These are phyloP conservation scores for Coemansia sp. DNA, from an alignment of 192 early-diverging fungal genomes.

Conservation along the genomic window DNA sequence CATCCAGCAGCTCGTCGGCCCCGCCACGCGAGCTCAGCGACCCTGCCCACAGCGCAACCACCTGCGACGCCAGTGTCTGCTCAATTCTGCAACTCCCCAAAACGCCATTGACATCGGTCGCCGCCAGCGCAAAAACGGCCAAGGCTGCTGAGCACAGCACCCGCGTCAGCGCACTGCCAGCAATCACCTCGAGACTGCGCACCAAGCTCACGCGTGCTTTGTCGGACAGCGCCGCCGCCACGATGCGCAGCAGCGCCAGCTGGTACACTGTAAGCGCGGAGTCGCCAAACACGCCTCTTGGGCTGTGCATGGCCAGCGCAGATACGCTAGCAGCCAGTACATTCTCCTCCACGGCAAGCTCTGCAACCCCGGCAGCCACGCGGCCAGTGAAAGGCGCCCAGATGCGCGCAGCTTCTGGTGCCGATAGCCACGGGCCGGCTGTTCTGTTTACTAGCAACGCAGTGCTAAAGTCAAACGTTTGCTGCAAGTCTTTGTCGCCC, in stretches of 20 bases:
- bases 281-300: background rate
- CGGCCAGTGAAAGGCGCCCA: slow-evolving; percentile 22
- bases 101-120: background rate
- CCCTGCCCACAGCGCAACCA: slow-evolving; percentile 19
- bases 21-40: slow-evolving; percentile 2
- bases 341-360: background rate
- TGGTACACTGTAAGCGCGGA: background rate
- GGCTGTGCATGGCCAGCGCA: background rate
- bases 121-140: slow-evolving; percentile 18
- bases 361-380: background rate
- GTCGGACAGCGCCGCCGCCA: slow-evolving; percentile 11
- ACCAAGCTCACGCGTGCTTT: slow-evolving; percentile 5
- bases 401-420: slow-evolving; percentile 4
- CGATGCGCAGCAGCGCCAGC: slow-evolving; percentile 12
- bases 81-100: background rate
- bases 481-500: slow-evolving; percentile 1
- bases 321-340: background rate
- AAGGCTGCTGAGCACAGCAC: slow-evolving; percentile 11
- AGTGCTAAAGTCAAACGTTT: slow-evolving; percentile 12
- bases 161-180: background rate
- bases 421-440: slow-evolving; percentile 5
- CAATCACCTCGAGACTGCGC: background rate
- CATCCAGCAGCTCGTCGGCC: slow-evolving; percentile 2
- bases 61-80: slow-evolving; percentile 2
- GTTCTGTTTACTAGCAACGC: slow-evolving; percentile 18